Evolutionary conservation across 129 eudicot genomes (phyloP), one percentile per base, ranked within the genome.

Genomic region (Ambrosia trifida): DNA sequence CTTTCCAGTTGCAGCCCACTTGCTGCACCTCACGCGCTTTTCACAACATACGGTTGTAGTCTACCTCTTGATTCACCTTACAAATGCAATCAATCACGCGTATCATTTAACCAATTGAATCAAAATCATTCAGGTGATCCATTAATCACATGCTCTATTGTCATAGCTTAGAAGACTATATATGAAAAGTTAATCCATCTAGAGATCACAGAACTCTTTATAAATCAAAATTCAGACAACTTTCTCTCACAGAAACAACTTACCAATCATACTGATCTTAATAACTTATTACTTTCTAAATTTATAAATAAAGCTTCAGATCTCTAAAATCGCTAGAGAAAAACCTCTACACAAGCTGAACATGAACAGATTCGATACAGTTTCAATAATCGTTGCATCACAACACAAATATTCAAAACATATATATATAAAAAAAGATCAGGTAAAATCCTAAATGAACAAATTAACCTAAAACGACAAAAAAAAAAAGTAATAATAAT

Each of bases 131-230:
- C 41, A 41, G 18, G 54, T 40, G 53, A 53, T 12, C 14, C 18
- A 24, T 5, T 9, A 43, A 72, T 16, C 75, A 28, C 67, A 43
- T 4, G 38, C 44, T 72, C 47, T 35, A 44, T 11, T 7, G 36
- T 17, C 33, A 72, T 60, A 60, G 45, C 68, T 14, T 57, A 43
- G 12, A 66, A 2, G 49, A 61, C 59, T 61, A 36, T 36, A 60
- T 41, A 49, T 31, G 61, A 11, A 45, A 45, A 72, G 35, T 10
- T 36, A 35, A 4, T 31, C n/a, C 16, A n/a, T 47, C 56, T 30
- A 66, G 35, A 20, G 67, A 75, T 69, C 64, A 60, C 56, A 77
- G 11, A 46, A 20, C 8, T 76, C 9, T 19, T 19, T 44, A 18
- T 10, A 35, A 7, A 2, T 28, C 28, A 24, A 30, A 43, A 16